Conservation (phyloP, 2,329 filamentous ascomycete genomes). For the Colletotrichum cuscutae region DNA sequence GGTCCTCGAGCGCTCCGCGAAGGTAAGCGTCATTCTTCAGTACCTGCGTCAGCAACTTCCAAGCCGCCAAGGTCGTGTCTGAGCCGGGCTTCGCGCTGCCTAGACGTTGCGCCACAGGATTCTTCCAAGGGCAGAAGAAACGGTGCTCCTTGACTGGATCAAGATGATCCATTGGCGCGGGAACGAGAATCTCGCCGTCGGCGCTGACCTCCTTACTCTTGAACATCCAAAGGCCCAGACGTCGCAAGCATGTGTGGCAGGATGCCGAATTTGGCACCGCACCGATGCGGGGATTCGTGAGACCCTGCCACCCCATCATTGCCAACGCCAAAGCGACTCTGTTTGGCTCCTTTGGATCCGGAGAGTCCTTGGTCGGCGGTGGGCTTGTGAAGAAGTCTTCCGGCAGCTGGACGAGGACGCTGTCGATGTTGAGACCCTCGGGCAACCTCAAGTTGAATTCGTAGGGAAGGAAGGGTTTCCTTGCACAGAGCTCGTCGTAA, state of each 20-base stretch:
- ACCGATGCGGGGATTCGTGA: conserved; percentile 63
- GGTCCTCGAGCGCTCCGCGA: conserved; percentile 42
- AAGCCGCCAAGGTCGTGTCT: conserved; percentile 57
- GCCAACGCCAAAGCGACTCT: conserved; percentile 75
- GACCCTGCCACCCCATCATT: conserved; percentile 80
- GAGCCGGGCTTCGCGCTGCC: conserved; percentile 45
- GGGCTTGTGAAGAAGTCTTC: conserved; percentile 63
- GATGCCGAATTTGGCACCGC: conserved; percentile 77
- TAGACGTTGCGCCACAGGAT: conserved; percentile 67
- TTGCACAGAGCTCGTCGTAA: conserved; percentile 70
- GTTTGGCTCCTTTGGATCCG: conserved; percentile 53
- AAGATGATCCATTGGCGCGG: conserved; percentile 72
- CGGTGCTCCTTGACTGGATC: conserved; percentile 79
- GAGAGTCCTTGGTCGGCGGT: conserved; percentile 40
- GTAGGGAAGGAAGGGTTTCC: conserved; percentile 68
- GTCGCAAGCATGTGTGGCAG: conserved; percentile 87
- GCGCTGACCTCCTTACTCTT: conserved; percentile 75
- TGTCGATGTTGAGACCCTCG: conserved; percentile 60
- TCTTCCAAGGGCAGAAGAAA: conserved; percentile 87
- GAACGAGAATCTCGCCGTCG: conserved; percentile 62
- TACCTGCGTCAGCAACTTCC: conserved; percentile 64
- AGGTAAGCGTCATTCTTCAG: conserved; percentile 69
- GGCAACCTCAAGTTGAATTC: conserved; percentile 70
- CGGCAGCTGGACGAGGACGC: conserved; percentile 60
- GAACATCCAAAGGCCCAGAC: conserved; percentile 95